Evolutionary conservation across 352 stramenopile species (phyloP), one percentile per base, ranked within the genome.

Genomic region (Phytophthora sp.): DNA sequence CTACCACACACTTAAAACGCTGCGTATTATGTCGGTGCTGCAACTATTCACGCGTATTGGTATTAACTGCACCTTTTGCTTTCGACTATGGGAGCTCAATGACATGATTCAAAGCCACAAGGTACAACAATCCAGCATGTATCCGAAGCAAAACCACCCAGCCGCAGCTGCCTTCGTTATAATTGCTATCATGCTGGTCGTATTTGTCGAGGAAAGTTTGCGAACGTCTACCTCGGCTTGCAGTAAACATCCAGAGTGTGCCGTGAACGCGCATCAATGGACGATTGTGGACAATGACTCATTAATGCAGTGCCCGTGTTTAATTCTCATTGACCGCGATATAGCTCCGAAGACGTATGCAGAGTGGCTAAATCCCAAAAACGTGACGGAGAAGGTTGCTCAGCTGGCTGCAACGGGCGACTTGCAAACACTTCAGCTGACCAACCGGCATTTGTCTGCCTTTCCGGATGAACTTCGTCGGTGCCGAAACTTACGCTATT

Each of bases 301-400:
- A 4, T 17, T 55, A 31, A 28, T n/a, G 11, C 42, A 75, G 11
- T 85, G 73, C 9, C 73, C 64, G 15, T 83, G 73, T 28, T 43
- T 86, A 7, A 50, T 68, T 2, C 66, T 74, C 23, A 73, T 82
- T 30, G 59, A 69, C 75, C 48, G 27, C 44, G 35, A 72, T 21
- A 15, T 39, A 6, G 64, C 48, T 4, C 44, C 46, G 5, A 63
- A 37, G 9, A 69, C 46, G 13, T 74, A 50, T 30, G 61, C 63
- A 12, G 55, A 66, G 17, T 79, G 75, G 75, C 8, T 45, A 6
- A 13, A 34, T 0, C 69, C 74, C 5, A 27, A 31, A 1, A 51
- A 77, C 23, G 59, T 66, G 41, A 77, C 57, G 0, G 43, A 67
- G 2, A 69, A 64, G 42, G 42, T 79, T 5, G 24, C 20, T 2